Conservation (phyloP, 495 filamentous ascomycete genomes). For the Penicillium arizonense region DNA sequence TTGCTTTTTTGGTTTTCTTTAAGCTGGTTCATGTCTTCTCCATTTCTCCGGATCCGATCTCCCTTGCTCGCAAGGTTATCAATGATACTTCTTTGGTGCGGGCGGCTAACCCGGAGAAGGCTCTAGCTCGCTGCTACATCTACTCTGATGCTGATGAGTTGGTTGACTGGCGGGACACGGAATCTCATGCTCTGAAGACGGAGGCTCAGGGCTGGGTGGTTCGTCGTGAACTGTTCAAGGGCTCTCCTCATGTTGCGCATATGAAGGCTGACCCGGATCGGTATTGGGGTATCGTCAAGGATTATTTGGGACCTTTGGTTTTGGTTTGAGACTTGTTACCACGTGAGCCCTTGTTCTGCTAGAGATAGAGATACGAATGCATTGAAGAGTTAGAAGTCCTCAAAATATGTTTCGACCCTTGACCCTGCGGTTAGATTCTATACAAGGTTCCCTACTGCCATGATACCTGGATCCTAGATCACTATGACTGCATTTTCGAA, state of each 20-base stretch:
- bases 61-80: constrained; percentile 24
- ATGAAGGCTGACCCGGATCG: constrained; percentile 40
- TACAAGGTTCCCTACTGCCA: no score
- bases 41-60: constrained; percentile 23
- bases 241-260: constrained; percentile 44
- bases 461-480: background rate
- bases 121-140: constrained; percentile 37
- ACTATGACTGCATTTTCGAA: background rate
- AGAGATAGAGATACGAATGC: background rate
- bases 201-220: constrained; percentile 36
- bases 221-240: constrained; percentile 36
- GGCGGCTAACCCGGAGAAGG: constrained; percentile 13
- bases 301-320: constrained; percentile 16
- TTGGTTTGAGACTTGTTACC: constrained; percentile 2
- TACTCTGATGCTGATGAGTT: constrained; percentile 47
- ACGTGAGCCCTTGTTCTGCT: background rate
- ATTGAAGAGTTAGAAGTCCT: background rate
- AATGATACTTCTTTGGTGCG: constrained; percentile 30
- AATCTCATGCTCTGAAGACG: constrained; percentile 40
- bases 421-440: no score
- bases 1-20: constrained; percentile 17
- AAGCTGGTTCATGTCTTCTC: constrained; percentile 13
- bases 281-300: constrained; percentile 43
- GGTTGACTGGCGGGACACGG: constrained; percentile 36
- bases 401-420: no score